Evolutionary conservation across 257 asterid genomes (phyloP), one percentile per base, ranked within the genome.

Genomic region (Prunella vulgaris): DNA sequence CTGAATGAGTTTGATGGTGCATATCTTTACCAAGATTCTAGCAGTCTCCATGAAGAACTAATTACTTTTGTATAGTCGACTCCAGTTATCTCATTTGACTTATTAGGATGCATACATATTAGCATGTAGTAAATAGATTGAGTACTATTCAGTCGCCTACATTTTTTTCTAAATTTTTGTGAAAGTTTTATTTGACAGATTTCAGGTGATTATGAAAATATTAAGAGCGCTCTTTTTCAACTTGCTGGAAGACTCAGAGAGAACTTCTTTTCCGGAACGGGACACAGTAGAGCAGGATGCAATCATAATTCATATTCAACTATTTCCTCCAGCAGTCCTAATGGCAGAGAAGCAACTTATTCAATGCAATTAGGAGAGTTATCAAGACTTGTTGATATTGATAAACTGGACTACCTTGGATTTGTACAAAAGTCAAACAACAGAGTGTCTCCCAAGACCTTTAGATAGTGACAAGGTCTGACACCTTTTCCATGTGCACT

Each of bases 221-320:
- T 87, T 52, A 84, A 81, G 81, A 73, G 63, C 12, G 83, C 93
- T 58, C 79, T 87, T 17, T 74, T 87, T 87, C 66, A n/a, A n/a
- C n/a, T n/a, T n/a, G n/a, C n/a, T n/a, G n/a, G n/a, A n/a, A n/a
- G n/a, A n/a, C n/a, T n/a, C n/a, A n/a, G n/a, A n/a, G n/a, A n/a
- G n/a, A n/a, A n/a, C n/a, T n/a, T n/a, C n/a, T n/a, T n/a, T n/a
- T 72, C 80, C 15, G 62, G 72, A 46, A 40, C 32, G 53, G 70
- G 64, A 40, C 58, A 74, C 62, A 75, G 65, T 61, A 84, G 72
- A 80, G 73, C 77, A 57, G 73, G 51, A 51, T 44, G 10, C 20
- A 46, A 9, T n/a, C 51, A 35, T 48, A 15, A 22, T 58, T 63
- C 68, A 30, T 38, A 21, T 38, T n/a, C 60, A 8, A 20, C 75